Evolutionary conservation across 495 filamentous ascomycete genomes (phyloP).

Genomic region (Penicillium lividum): DNA sequence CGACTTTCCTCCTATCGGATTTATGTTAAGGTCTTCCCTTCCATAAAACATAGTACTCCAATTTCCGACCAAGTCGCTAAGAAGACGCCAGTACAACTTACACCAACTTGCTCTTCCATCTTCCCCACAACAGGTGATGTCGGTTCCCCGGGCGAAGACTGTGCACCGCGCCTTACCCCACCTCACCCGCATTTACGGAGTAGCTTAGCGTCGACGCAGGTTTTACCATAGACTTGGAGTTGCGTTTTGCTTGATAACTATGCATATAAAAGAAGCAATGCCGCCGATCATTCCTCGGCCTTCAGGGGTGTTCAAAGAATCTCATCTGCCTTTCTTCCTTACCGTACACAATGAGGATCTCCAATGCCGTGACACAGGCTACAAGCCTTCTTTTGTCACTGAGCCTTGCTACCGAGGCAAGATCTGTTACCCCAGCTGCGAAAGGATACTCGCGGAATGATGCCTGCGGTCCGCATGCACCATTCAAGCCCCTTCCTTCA

Average conservation of each 20-base stretch:
- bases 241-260: too few species aligned
- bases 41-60: conserved; percentile 8
- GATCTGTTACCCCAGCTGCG: conserved; percentile 10
- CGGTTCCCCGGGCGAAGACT: conserved; percentile 25
- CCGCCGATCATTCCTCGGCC: neutral
- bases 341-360: conserved; percentile 30
- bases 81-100: conserved; percentile 3
- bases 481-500: conserved; percentile 39
- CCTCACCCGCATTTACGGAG: conserved; percentile 2
- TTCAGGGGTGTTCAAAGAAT: neutral
- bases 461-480: conserved; percentile 32
- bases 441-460: conserved; percentile 25
- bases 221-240: neutral
- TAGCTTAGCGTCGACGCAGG: conserved; percentile 5
- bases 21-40: neutral
- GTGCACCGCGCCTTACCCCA: conserved; percentile 19
- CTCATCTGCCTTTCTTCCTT: neutral
- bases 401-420: conserved; percentile 21
- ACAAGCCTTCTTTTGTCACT: conserved; percentile 27
- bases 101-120: neutral
- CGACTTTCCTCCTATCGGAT: conserved; percentile 41
- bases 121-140: conserved; percentile 20
- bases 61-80: conserved; percentile 17
- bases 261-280: neutral
- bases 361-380: conserved; percentile 30